Evolutionary conservation across 2,329 filamentous ascomycete genomes (phyloP), one percentile per base, ranked within the genome.

Genomic region (Dactylellina sp.): DNA sequence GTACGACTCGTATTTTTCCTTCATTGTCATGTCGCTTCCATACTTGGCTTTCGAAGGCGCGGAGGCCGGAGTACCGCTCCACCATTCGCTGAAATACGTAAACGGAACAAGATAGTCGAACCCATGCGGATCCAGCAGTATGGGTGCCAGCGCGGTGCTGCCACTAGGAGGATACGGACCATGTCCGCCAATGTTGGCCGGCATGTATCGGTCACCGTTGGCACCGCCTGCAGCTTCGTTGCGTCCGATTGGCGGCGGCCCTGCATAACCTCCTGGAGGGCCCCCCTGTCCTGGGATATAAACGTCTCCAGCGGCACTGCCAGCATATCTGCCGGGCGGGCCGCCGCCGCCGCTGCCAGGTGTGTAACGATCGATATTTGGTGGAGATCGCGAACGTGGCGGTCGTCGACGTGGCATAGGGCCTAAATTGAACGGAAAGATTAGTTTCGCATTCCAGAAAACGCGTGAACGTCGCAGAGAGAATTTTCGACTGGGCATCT

Each of bases 361-460:
- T 18, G 95, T 89, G 79, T 95, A 95, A 77, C 92, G 88, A 80
- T 96, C 92, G 76, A 96, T 95, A 70, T 90, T 91, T 68, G 7
- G 89, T 85, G 80, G 85, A 78, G 77, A 91, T 81, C 78, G 75
- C 20, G 78, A 79, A 50, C 78, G 77, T 53, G 77, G 76, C 28
- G 75, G 75, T 46, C 65, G 60, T 37, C 72, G 74, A 47, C 76
- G 77, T 65, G 76, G 76, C 47, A 76, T 57, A 18, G 76, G 76
- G 20, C 74, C 77, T 78, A 59, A 25, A 39, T 55, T 60, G 62
- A 16, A 18, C 18, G 2, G 47, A 7, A 16, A 24, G 7, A 35
- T 63, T 42, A 52, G 66, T 37, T 5, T 47, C 25, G 25, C 3
- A n/a, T 18, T 5, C 1, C 7, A 11, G 55, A 72, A 24, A 59